These are phyloP conservation scores for Hanseniaspora lachancei DNA, from an alignment of 805 yeast genomes.

Conservation along the genomic window DNA sequence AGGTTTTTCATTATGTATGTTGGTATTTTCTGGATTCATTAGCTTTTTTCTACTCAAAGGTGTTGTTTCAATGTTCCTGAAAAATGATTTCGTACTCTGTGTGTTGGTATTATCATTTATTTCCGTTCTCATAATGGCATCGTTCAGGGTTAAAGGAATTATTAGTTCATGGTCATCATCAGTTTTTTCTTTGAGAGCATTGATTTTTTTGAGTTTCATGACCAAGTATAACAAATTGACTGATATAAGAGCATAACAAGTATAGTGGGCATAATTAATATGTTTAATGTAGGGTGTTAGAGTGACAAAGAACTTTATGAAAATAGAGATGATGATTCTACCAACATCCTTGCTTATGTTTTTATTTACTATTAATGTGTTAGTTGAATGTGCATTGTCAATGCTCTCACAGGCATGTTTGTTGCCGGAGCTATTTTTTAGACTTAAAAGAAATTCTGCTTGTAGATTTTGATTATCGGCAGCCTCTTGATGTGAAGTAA, in stretches of 20 bases:
- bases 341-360: conserved; percentile 5
- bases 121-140: neutral
- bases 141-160: neutral
- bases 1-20: neutral
- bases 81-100: conserved; percentile 6
- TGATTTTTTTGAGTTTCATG: neutral
- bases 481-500: neutral
- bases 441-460: neutral
- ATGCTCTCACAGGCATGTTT: neutral
- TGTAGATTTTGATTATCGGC: neutral
- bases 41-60: neutral
- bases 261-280: neutral
- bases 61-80: conserved; percentile 5
- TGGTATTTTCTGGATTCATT: neutral
- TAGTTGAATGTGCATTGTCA: neutral
- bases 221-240: neutral
- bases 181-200: neutral
- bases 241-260: neutral
- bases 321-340: neutral
- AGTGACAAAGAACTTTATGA: neutral
- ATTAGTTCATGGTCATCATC: neutral
- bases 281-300: neutral
- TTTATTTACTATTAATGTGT: neutral
- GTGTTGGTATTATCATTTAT: neutral
- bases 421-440: neutral